phyloP scores from a whole-genome alignment of 306 rosid genomes.

The Trifolium pratense region DNA sequence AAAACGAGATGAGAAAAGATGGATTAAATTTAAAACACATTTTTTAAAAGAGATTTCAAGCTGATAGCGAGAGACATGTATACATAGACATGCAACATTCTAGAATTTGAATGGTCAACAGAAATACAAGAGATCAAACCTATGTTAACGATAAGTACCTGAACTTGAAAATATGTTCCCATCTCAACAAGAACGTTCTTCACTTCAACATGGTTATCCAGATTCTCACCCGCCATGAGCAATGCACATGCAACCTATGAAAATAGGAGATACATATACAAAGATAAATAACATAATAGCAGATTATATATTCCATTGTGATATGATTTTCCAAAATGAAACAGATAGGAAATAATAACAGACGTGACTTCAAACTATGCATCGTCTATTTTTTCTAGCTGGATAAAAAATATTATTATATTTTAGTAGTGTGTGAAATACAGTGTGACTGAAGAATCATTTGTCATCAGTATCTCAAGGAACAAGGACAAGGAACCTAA shows the following conservation, averaged over 20 bases:
- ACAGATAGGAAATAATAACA: neutral
- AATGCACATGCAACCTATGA: slow-evolving; percentile 63
- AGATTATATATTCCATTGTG: slow-evolving; percentile 34
- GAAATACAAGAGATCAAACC: slow-evolving; percentile 11
- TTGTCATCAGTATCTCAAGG: slow-evolving; percentile 5
- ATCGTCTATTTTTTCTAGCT: slow-evolving; percentile 16
- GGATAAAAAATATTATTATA: slow-evolving; percentile 5
- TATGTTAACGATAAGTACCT: slow-evolving; percentile 44
- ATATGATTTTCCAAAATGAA: slow-evolving; percentile 32
- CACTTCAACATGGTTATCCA: slow-evolving; percentile 58
- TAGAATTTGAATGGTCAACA: neutral
- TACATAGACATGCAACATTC: neutral
- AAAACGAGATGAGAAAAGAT: neutral
- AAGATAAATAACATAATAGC: slow-evolving; percentile 33
- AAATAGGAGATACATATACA: slow-evolving; percentile 23
- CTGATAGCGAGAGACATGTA: neutral
- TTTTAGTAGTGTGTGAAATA: slow-evolving; percentile 14
- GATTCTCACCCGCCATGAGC: slow-evolving; percentile 59
- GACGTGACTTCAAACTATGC: slow-evolving; percentile 22
- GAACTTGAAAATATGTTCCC: slow-evolving; percentile 71
- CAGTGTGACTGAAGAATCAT: neutral
- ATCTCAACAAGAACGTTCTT: slow-evolving; percentile 65
- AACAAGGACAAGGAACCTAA: slow-evolving; percentile 36
- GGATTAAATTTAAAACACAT: slow-evolving; percentile 12
- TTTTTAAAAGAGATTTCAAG: slow-evolving; percentile 9